A percentile compares a stretch with the other conserved stretches of the same genome.
Conservation (phyloP, 106 monocot species). For the Dendrobium officinale region DNA sequence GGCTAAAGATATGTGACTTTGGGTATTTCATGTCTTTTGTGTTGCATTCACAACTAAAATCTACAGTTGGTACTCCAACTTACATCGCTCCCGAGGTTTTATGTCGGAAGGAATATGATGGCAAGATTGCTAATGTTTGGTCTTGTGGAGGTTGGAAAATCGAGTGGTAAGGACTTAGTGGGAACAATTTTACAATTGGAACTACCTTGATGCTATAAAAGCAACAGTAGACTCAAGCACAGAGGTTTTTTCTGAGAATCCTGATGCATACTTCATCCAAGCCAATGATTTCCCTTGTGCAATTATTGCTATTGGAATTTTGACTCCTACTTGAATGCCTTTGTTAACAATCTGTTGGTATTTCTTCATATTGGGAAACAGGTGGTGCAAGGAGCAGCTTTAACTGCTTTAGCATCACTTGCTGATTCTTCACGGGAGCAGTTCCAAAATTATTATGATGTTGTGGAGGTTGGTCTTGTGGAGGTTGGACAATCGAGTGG, state of each 20-base stretch:
- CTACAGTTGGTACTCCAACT: constrained; percentile 78
- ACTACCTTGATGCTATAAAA: constrained; percentile 20
- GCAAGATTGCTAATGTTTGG: constrained; percentile 30
- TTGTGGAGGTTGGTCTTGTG: too few species aligned
- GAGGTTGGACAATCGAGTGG: constrained; percentile 48
- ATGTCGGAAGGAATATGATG: constrained; percentile 71
- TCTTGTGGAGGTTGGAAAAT: constrained; percentile 47
- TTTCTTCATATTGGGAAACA: too few species aligned
- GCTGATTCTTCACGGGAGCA: too few species aligned
- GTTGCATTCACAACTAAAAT: constrained; percentile 82
- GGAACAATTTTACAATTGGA: constrained; percentile 37
- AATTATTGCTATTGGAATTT: constrained; percentile 28
- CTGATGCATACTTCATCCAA: constrained; percentile 13
- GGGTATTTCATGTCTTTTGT: constrained; percentile 78
- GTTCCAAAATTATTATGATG: too few species aligned
- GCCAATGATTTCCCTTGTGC: constrained; percentile 14
- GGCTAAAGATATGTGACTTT: constrained; percentile 76
- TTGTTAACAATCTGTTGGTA: too few species aligned
- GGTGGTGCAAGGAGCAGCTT: too few species aligned
- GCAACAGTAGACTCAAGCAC: constrained; percentile 25
- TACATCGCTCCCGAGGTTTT: constrained; percentile 83
- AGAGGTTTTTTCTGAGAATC: constrained; percentile 28
- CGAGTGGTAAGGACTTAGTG: constrained; percentile 43
- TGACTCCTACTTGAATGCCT: too few species aligned
- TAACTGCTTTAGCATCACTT: too few species aligned